Base-by-base conservation (phyloP, 192 early-diverging fungal species). In the Entomortierella chlamydospora region DNA sequence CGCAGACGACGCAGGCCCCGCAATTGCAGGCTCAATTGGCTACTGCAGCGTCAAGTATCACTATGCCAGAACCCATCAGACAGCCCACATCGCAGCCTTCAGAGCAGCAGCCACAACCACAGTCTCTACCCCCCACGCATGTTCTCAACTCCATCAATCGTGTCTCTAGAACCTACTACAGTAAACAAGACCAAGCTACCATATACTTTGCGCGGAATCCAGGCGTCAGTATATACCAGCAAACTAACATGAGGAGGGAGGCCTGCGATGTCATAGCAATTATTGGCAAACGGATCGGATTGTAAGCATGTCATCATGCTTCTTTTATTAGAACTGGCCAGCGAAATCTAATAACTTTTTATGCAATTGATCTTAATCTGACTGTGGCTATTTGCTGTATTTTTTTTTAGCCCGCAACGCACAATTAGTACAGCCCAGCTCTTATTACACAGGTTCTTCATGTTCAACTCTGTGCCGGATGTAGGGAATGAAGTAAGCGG, bases 391-490 rank as follows among this genome's bases (percentile, higher is more conserved):
- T 30, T 8, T 26, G n/a, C n/a, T n/a, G n/a, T n/a, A n/a, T 50
- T 34, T 15, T 20, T 47, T 42, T 30, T 41, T 79, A 88, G 88
- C 52, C 88, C 88, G 26, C 88, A 88, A 64, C 84, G 70, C n/a
- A 90, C 88, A 1, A 86, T 90, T 47, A 86, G 82, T 53, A 90
- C 88, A 12, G 83, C 88, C 18, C 86, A 88, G 56, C 71, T 86
- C 7, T 61, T 90, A 29, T 83, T 85, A 31, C 85, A 90, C 69
- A 82, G 88, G 30, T 90, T 87, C 51, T 87, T 72, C 58, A 74
- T 88, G 49, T 86, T 85, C 70, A 74, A 90, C 67, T 82, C 86
- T 11, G 62, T 81, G 33, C 79, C 81, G 42, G 84, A 87, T 39
- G 74, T 81, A 64, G 73, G 82, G 67, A 77, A 83, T 42, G 70